Evolutionary conservation across 768 basidiomycete species (phyloP).

Genomic region (Hemileccinum rubropunctum): DNA sequence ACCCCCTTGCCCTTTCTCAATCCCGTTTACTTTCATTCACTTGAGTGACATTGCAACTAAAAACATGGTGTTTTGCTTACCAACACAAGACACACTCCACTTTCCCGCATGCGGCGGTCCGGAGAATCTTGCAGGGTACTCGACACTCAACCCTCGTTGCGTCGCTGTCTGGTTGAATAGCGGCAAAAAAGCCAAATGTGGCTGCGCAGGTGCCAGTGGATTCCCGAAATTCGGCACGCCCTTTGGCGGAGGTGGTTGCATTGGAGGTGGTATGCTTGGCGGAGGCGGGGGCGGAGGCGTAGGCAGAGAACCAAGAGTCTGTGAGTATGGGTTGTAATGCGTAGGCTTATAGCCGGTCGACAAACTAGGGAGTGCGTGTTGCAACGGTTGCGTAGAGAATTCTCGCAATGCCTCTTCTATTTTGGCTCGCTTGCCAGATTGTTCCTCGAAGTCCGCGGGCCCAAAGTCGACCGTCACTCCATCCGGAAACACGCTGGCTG

Average conservation of each 20-base stretch:
- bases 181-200: conserved; percentile 61
- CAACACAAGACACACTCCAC: conserved; percentile 67
- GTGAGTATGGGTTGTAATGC: conserved; percentile 31
- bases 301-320: conserved; percentile 8
- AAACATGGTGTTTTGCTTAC: conserved; percentile 39
- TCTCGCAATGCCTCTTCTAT: conserved; percentile 31
- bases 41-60: neutral
- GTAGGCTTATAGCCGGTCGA: conserved; percentile 19
- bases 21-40: conserved; percentile 56
- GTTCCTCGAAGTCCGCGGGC: conserved; percentile 27
- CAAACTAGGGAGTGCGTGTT: conserved; percentile 16
- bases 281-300: conserved; percentile 22
- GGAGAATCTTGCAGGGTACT: conserved; percentile 56
- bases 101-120: conserved; percentile 68
- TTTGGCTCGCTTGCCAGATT: conserved; percentile 29
- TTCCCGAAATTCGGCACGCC: conserved; percentile 39
- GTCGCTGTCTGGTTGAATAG: conserved; percentile 72
- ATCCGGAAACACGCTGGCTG: conserved; percentile 18
- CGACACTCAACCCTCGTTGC: conserved; percentile 60
- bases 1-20: conserved; percentile 61
- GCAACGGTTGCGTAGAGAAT: conserved; percentile 27
- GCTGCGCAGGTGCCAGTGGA: conserved; percentile 63
- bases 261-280: conserved; percentile 30
- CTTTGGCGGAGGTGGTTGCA: conserved; percentile 36
- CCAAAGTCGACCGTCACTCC: conserved; percentile 13